Conservation (phyloP, 768 basidiomycete genomes). For the Austroboletus festivus region DNA sequence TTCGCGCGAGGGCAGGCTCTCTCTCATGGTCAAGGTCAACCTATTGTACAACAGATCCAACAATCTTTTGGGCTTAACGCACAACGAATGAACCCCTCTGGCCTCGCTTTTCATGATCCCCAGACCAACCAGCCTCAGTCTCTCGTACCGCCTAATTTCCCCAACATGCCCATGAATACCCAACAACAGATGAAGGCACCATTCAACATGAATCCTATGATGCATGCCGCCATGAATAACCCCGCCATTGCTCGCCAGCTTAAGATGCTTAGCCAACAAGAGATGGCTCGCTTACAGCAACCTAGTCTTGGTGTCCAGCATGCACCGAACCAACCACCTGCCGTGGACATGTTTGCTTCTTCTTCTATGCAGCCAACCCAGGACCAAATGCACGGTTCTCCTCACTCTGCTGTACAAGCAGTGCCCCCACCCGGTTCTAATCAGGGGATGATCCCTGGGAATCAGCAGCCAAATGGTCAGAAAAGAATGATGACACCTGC, state of each 20-base stretch:
- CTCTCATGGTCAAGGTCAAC: conserved; percentile 40
- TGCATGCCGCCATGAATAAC: conserved; percentile 35
- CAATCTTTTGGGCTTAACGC: conserved; percentile 40
- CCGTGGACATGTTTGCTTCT: conserved; percentile 47
- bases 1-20: conserved; percentile 41
- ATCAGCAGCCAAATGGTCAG: conserved; percentile 24
- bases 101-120: conserved; percentile 37
- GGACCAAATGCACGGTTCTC: conserved; percentile 50
- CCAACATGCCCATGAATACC: conserved; percentile 38
- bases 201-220: conserved; percentile 35
- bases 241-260: conserved; percentile 34
- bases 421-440: conserved; percentile 17
- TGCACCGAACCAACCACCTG: conserved; percentile 37
- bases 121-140: conserved; percentile 28
- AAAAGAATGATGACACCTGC: conserved; percentile 15
- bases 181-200: conserved; percentile 30
- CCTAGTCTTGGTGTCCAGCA: conserved; percentile 30
- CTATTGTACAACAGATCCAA: conserved; percentile 38
- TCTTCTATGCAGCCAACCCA: conserved; percentile 38
- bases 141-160: conserved; percentile 38
- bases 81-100: conserved; percentile 38
- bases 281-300: conserved; percentile 37
- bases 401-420: conserved; percentile 33
- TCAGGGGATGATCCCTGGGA: conserved; percentile 23
- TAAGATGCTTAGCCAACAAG: conserved; percentile 46